These are phyloP conservation scores for Yamadazyma trypodendri DNA, from an alignment of 1,139 yeast genomes.

Conservation along the genomic window DNA sequence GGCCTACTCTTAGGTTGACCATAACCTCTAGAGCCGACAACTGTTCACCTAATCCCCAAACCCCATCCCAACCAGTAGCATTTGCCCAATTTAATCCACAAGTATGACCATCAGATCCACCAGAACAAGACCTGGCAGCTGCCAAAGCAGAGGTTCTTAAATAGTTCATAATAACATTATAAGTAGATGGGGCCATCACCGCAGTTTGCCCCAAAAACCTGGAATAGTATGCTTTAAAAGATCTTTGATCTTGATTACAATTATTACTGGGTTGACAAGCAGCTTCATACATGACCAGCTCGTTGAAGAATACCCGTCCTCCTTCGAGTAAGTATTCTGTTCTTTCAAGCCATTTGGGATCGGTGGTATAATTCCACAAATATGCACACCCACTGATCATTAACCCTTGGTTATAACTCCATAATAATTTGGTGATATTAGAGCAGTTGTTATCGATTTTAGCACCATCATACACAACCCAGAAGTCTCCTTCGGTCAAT, in stretches of 20 bases:
- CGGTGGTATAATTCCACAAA: slow-evolving; percentile 71
- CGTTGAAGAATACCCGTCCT: slow-evolving; percentile 56
- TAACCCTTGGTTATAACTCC: slow-evolving; percentile 90
- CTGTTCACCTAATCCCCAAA: slow-evolving; percentile 91
- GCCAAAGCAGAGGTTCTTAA: slow-evolving; percentile 67
- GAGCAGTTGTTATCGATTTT: slow-evolving; percentile 61
- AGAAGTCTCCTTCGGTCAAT: slow-evolving; percentile 45
- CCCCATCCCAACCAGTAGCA: slow-evolving; percentile 68
- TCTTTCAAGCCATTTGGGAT: slow-evolving; percentile 66
- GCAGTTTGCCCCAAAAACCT: slow-evolving; percentile 78
- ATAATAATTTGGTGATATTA: slow-evolving; percentile 55
- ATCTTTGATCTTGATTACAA: slow-evolving; percentile 88
- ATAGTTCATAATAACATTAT: slow-evolving; percentile 48
- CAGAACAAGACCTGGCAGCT: slow-evolving; percentile 80
- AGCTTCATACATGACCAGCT: slow-evolving; percentile 69
- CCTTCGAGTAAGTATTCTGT: slow-evolving; percentile 52
- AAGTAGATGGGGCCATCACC: slow-evolving; percentile 63
- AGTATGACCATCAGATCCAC: slow-evolving; percentile 86
- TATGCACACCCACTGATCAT: slow-evolving; percentile 80
- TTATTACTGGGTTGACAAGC: slow-evolving; percentile 64
- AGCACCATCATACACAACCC: slow-evolving; percentile 79
- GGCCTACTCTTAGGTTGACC: slow-evolving; percentile 57
- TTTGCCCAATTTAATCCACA: slow-evolving; percentile 83
- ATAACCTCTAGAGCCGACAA: slow-evolving; percentile 82
- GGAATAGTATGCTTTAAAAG: slow-evolving; percentile 80